Evolutionary conservation across 2,329 filamentous ascomycete genomes (phyloP).

Genomic region (Verticillium albo-atrum): DNA sequence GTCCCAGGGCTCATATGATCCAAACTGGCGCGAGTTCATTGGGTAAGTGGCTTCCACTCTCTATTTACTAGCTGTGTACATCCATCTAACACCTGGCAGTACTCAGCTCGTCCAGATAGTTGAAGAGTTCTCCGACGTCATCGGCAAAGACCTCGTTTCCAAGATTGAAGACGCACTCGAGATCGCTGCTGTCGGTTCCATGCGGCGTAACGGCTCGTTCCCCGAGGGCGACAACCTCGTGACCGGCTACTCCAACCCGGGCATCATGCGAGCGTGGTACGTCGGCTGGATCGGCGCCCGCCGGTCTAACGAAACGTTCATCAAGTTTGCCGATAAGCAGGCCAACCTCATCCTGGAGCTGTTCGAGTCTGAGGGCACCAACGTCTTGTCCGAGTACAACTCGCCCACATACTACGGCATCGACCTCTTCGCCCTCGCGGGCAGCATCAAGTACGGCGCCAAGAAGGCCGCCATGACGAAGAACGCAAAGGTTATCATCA

Average conservation of each 20-base stretch:
- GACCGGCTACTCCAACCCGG: conserved; percentile 35
- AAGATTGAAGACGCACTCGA: conserved; percentile 31
- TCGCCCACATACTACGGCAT: conserved; percentile 36
- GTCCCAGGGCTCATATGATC: conserved; percentile 19
- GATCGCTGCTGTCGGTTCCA: conserved; percentile 29
- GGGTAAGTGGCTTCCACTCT: conserved; percentile 15
- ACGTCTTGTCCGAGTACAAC: conserved; percentile 33
- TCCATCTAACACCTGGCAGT: conserved; percentile 4
- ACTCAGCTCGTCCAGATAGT: conserved; percentile 29
- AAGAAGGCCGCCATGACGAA: conserved; percentile 21
- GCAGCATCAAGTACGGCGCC: conserved; percentile 30
- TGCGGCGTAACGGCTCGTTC: conserved; percentile 33
- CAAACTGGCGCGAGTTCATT: conserved; percentile 33
- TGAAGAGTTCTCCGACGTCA: conserved; percentile 25
- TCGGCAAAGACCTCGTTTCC: conserved; percentile 23
- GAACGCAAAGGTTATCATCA: conserved; percentile 22
- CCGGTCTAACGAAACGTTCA: conserved; percentile 27
- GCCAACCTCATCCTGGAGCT: conserved; percentile 22
- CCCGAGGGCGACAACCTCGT: conserved; percentile 32
- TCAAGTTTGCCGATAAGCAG: conserved; percentile 29
- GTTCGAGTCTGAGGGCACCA: conserved; percentile 23
- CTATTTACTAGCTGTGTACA: background rate
- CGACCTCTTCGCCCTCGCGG: conserved; percentile 33
- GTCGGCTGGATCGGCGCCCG: conserved; percentile 36
- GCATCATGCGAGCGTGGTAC: conserved; percentile 31